Conservation (phyloP, 225 moss, liverwort and hornwort species). For the Asterella californica region DNA sequence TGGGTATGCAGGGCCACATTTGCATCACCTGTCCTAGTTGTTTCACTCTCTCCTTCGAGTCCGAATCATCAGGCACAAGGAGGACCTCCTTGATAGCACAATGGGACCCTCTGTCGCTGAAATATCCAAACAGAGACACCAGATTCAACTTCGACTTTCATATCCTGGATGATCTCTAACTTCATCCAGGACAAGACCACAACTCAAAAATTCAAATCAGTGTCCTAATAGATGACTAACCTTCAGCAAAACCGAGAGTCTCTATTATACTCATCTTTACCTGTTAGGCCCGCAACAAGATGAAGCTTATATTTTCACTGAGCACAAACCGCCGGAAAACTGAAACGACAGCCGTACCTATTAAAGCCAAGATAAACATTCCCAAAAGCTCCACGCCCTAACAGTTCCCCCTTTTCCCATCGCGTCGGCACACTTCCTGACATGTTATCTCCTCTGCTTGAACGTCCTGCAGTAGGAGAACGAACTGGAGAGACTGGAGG, state of each 20-base stretch:
- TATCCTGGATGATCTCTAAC: too few species aligned
- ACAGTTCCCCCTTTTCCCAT: conserved; percentile 91
- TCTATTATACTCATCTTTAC: background rate
- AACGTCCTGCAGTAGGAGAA: conserved; percentile 51
- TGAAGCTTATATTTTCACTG: background rate
- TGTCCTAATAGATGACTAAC: too few species aligned
- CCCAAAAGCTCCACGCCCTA: conserved; percentile 97
- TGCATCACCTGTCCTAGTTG: conserved; percentile 83
- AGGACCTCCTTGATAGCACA: conserved; percentile 99
- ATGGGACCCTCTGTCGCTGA: conserved; percentile 87
- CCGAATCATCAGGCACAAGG: conserved; percentile 91
- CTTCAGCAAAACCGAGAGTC: background rate
- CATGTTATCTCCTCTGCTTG: conserved; percentile 23
- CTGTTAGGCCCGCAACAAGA: background rate
- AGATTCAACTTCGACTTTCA: background rate
- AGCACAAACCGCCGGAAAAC: too few species aligned
- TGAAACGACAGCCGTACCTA: conserved; percentile 48
- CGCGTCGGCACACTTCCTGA: conserved; percentile 43
- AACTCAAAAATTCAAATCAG: background rate
- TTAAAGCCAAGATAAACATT: conserved; percentile 97
- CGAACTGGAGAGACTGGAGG: conserved; percentile 54
- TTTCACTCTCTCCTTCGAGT: conserved; percentile 96
- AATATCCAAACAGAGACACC: conserved; percentile 7
- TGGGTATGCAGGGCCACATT: background rate
- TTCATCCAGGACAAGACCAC: background rate